A percentile compares a stretch with the other conserved stretches of the same genome.
Conservation (phyloP, 768 basidiomycete species). For the Boletellus emodensis region DNA sequence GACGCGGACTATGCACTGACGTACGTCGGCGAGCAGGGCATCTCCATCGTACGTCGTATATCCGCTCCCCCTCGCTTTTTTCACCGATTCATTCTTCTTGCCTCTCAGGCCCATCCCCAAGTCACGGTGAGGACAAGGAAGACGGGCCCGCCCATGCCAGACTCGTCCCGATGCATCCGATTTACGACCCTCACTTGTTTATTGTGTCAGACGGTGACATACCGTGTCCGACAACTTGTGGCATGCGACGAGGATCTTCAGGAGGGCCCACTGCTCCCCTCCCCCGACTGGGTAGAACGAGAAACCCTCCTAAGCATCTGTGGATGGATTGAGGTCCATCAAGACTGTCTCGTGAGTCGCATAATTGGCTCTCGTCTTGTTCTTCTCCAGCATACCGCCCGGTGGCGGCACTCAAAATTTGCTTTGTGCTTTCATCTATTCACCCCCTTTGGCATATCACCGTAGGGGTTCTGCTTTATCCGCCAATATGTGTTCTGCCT, state of each 20-base stretch:
- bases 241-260: slow-evolving; percentile 53
- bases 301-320: slow-evolving; percentile 62
- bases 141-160: slow-evolving; percentile 40
- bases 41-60: slow-evolving; percentile 51
- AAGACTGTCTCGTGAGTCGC: slow-evolving; percentile 60
- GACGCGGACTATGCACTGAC: slow-evolving; percentile 47
- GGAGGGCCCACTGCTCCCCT: slow-evolving; percentile 64
- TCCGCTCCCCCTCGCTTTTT: neutral
- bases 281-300: slow-evolving; percentile 73
- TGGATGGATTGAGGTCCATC: slow-evolving; percentile 74
- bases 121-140: slow-evolving; percentile 63
- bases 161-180: slow-evolving; percentile 50
- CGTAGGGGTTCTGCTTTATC: slow-evolving; percentile 6
- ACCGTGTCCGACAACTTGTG: slow-evolving; percentile 65
- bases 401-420: neutral
- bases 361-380: neutral
- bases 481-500: slow-evolving; percentile 7
- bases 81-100: slow-evolving; percentile 8
- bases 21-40: slow-evolving; percentile 64
- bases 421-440: slow-evolving; percentile 1
- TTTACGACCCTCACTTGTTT: slow-evolving; percentile 67
- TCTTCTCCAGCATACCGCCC: neutral
- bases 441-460: neutral
- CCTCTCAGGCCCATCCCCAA: slow-evolving; percentile 57
- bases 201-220: slow-evolving; percentile 57